A percentile compares a stretch with the other conserved stretches of the same genome.
These are phyloP conservation scores for Galerina sulciceps DNA, from an alignment of 768 basidiomycete genomes.

Conservation along the genomic window DNA sequence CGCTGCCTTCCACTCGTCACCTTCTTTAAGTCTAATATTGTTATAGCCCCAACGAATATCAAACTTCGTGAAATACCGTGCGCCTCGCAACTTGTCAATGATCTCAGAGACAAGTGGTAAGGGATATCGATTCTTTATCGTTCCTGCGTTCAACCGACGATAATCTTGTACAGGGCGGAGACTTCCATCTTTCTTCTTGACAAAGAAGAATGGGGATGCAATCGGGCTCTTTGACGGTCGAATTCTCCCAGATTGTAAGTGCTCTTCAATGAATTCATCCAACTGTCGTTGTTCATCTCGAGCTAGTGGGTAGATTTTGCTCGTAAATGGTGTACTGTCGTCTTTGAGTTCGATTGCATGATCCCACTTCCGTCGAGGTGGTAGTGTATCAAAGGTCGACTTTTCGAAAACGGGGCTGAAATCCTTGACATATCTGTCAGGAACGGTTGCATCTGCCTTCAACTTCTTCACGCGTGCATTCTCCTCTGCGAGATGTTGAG, in stretches of 20 bases:
- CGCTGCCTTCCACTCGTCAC: conserved; percentile 33
- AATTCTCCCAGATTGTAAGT: conserved; percentile 2
- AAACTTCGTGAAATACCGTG: conserved; percentile 35
- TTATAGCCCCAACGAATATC: conserved; percentile 45
- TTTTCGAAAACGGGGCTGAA: conserved; percentile 6
- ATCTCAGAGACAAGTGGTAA: conserved; percentile 27
- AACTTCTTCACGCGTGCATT: background rate
- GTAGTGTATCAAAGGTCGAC: background rate
- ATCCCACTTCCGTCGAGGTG: conserved; percentile 7
- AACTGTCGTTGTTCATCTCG: background rate
- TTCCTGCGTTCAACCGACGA: conserved; percentile 31
- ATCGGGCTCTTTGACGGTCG: conserved; percentile 8
- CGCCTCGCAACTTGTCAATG: conserved; percentile 25
- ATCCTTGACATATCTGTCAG: conserved; percentile 13
- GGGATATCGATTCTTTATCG: conserved; percentile 32
- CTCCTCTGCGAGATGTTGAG: background rate
- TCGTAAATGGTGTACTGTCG: background rate
- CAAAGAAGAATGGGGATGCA: conserved; percentile 14
- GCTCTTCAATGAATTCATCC: conserved; percentile 9
- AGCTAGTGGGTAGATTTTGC: background rate
- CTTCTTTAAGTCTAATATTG: conserved; percentile 36
- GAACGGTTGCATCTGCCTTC: background rate
- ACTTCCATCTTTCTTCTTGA: conserved; percentile 13
- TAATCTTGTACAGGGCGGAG: conserved; percentile 31
- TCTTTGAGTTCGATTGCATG: conserved; percentile 13